Percentiles rank a stretch among this genome's conserved stretches.
phyloP scores from a whole-genome alignment of 2,329 filamentous ascomycete genomes.

The Diplodia corticola region DNA sequence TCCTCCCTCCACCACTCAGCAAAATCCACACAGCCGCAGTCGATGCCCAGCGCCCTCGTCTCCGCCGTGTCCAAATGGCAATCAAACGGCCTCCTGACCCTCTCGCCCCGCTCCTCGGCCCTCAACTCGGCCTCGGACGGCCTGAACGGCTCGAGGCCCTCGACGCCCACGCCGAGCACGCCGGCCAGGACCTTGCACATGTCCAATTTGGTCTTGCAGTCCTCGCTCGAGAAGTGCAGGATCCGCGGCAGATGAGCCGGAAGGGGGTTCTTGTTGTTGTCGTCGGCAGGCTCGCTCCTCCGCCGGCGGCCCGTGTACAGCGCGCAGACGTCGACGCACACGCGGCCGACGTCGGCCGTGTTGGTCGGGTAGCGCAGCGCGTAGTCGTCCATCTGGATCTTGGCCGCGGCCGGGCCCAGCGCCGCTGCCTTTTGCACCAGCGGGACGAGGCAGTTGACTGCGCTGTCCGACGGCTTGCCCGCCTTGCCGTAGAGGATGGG shows the following conservation, averaged over 20 bases:
- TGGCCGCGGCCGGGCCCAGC: slow-evolving; percentile 58
- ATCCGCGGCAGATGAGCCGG: slow-evolving; percentile 62
- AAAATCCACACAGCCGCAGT: slow-evolving; percentile 74
- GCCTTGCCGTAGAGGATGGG: slow-evolving; percentile 83
- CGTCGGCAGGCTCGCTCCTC: background rate
- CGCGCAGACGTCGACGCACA: slow-evolving; percentile 71
- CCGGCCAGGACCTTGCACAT: slow-evolving; percentile 78
- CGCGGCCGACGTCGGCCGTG: slow-evolving; percentile 80
- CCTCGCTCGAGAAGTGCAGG: slow-evolving; percentile 84
- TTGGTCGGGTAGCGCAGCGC: slow-evolving; percentile 83
- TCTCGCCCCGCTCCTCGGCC: slow-evolving; percentile 50
- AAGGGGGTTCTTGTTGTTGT: slow-evolving; percentile 34
- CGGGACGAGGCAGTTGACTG: slow-evolving; percentile 79
- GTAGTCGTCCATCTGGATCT: slow-evolving; percentile 83
- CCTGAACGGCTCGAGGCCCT: slow-evolving; percentile 58
- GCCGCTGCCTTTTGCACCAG: slow-evolving; percentile 64
- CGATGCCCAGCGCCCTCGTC: slow-evolving; percentile 71
- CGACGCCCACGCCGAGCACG: slow-evolving; percentile 68
- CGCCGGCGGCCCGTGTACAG: slow-evolving; percentile 60
- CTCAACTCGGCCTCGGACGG: slow-evolving; percentile 71
- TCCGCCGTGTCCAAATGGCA: slow-evolving; percentile 79
- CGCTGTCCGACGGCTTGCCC: slow-evolving; percentile 71
- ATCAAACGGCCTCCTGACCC: slow-evolving; percentile 79
- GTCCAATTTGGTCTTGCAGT: slow-evolving; percentile 84
- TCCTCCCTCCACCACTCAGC: slow-evolving; percentile 68